phyloP scores from a whole-genome alignment of 2,329 filamentous ascomycete species.

The Parascedosporium putredinis region DNA sequence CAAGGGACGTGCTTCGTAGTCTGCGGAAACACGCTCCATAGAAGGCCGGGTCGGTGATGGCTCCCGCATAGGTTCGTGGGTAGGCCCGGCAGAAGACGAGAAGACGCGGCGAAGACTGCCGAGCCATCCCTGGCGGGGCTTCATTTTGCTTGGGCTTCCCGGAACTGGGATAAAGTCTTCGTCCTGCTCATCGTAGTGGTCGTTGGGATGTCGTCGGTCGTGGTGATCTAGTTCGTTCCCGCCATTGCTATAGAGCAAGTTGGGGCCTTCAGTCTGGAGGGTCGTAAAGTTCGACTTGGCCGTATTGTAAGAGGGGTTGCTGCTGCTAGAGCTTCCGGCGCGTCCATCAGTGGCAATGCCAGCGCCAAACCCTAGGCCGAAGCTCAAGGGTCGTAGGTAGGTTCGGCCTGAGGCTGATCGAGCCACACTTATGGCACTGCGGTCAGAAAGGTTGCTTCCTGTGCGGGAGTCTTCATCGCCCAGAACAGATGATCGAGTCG shows the following conservation, averaged over 20 bases:
- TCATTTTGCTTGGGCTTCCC: conserved; percentile 47
- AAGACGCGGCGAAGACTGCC: conserved; percentile 59
- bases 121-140: conserved; percentile 51
- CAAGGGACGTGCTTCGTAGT: conserved; percentile 33
- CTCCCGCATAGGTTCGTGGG: conserved; percentile 14
- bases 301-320: conserved; percentile 37
- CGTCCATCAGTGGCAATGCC: conserved; percentile 14
- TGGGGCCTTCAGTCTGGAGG: conserved; percentile 43
- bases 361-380: conserved; percentile 17
- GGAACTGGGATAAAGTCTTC: conserved; percentile 24
- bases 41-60: conserved; percentile 21
- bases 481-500: conserved; percentile 20
- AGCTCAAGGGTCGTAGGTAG: conserved; percentile 18
- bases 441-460: conserved; percentile 46
- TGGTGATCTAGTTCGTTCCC: conserved; percentile 8
- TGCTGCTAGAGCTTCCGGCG: conserved; percentile 29
- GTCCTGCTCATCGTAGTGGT: conserved; percentile 24
- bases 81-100: conserved; percentile 15
- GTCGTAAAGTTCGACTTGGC: conserved; percentile 41
- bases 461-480: conserved; percentile 41
- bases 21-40: conserved; percentile 24
- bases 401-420: conserved; percentile 24
- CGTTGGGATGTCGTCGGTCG: conserved; percentile 7
- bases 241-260: conserved; percentile 27
- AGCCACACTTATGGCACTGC: conserved; percentile 31